Conservation (phyloP, 1,284 basidiomycete genomes). For the Volvariella volvacea region DNA sequence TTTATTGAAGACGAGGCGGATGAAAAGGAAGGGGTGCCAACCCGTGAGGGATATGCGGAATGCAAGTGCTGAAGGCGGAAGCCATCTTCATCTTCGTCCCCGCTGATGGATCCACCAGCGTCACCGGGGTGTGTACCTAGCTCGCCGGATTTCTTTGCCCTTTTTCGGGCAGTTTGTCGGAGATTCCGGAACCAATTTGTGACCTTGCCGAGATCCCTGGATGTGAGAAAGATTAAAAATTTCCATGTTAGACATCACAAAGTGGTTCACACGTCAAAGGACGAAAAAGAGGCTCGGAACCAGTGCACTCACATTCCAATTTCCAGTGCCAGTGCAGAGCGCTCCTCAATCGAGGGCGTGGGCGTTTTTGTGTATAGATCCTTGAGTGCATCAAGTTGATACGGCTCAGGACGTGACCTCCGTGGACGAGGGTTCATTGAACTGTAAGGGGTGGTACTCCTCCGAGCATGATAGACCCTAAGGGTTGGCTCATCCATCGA, state of each 20-base stretch:
- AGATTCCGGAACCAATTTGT: slow-evolving; percentile 85
- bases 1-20: slow-evolving; percentile 42
- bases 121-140: neutral
- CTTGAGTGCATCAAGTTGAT: slow-evolving; percentile 68
- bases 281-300: slow-evolving; percentile 6
- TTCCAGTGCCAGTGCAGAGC: slow-evolving; percentile 60
- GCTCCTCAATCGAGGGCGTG: slow-evolving; percentile 77
- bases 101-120: slow-evolving; percentile 11
- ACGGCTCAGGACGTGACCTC: slow-evolving; percentile 69
- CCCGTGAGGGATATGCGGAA: slow-evolving; percentile 38
- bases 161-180: slow-evolving; percentile 65
- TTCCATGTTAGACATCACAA: slow-evolving; percentile 8
- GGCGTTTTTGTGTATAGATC: slow-evolving; percentile 57
- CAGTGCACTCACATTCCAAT: slow-evolving; percentile 55
- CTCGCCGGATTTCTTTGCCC: slow-evolving; percentile 37
- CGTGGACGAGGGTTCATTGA: slow-evolving; percentile 31
- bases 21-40: slow-evolving; percentile 41
- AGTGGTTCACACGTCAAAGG: slow-evolving; percentile 9
- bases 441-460: slow-evolving; percentile 41
- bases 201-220: slow-evolving; percentile 72
- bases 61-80: slow-evolving; percentile 22
- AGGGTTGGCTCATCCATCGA: slow-evolving; percentile 29
- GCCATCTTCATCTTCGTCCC: slow-evolving; percentile 36
- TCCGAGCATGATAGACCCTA: slow-evolving; percentile 20
- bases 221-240: slow-evolving; percentile 13